Evolutionary conservation across 768 basidiomycete species (phyloP).

Genomic region (Termitomyces sp.): DNA sequence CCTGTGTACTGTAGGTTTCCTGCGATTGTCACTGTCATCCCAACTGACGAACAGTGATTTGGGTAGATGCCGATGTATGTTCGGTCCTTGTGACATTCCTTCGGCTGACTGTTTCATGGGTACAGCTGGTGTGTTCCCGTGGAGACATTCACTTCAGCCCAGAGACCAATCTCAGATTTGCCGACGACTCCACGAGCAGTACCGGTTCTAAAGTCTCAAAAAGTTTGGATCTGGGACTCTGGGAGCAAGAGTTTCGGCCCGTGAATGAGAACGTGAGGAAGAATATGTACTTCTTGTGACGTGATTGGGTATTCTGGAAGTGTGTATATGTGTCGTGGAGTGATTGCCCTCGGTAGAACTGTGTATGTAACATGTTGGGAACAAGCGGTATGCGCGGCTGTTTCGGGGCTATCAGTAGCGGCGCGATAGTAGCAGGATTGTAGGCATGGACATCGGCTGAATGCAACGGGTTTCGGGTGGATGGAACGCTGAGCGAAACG

Average conservation of each 20-base stretch:
- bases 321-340: not conserved
- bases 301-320: not conserved
- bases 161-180: slow-evolving; percentile 13
- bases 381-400: not conserved
- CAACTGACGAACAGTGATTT: slow-evolving; percentile 2
- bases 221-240: slow-evolving; percentile 16
- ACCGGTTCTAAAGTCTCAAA: slow-evolving; percentile 6
- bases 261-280: slow-evolving; percentile 12
- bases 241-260: slow-evolving; percentile 16
- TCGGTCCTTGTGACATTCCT: slow-evolving; percentile 3
- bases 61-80: slow-evolving; percentile 51
- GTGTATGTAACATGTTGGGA: not conserved
- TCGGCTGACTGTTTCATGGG: slow-evolving; percentile 1
- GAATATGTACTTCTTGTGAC: slow-evolving; percentile 21
- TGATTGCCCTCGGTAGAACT: not conserved
- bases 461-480: not conserved
- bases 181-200: slow-evolving; percentile 18
- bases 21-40: not conserved
- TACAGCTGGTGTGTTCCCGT: slow-evolving; percentile 45
- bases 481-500: not conserved
- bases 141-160: slow-evolving; percentile 41
- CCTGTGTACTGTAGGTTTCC: slow-evolving; percentile 57
- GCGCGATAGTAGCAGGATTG: not conserved
- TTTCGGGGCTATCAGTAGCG: not conserved
- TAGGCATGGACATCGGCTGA: not conserved